Evolutionary conservation across 495 filamentous ascomycete genomes (phyloP).

Genomic region (Hyaloscypha hepaticicola): DNA sequence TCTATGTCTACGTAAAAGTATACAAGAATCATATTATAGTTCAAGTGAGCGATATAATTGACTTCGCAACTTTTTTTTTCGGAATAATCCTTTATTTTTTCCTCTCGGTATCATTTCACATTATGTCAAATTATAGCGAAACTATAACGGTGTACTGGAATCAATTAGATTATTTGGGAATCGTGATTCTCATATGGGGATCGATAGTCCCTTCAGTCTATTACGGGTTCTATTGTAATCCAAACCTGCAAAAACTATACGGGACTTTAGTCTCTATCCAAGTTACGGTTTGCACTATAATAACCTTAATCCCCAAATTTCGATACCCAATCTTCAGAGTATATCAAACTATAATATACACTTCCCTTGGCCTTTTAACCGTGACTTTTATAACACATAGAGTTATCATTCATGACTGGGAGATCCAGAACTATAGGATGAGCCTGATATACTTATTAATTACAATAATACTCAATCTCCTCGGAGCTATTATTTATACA

Average conservation of each 20-base stretch:
- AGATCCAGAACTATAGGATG: constrained; percentile 67
- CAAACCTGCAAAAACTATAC: no score
- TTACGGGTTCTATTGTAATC: constrained; percentile 38
- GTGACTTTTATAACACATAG: constrained; percentile 58
- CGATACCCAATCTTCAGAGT: constrained; percentile 17
- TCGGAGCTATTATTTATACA: constrained; percentile 65
- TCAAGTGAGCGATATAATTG: constrained; percentile 41
- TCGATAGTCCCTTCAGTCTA: constrained; percentile 53
- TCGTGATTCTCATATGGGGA: constrained; percentile 54
- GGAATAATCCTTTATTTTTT: constrained; percentile 50
- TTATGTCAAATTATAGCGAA: constrained; percentile 47
- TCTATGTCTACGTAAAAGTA: constrained; percentile 37
- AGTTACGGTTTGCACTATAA: no score
- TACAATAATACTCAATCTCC: constrained; percentile 66
- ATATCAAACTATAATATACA: constrained; percentile 85
- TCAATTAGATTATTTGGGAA: constrained; percentile 51
- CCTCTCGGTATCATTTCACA: constrained; percentile 36
- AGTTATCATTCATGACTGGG: constrained; percentile 57
- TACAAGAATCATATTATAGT: constrained; percentile 33
- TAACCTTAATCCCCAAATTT: no score
- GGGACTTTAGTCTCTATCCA: no score
- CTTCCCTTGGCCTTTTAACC: constrained; percentile 78
- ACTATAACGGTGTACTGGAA: constrained; percentile 38
- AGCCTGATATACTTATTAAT: constrained; percentile 78
- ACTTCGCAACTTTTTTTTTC: constrained; percentile 47